Conservation (phyloP, 805 yeast species). For the Candida sonorensis region DNA sequence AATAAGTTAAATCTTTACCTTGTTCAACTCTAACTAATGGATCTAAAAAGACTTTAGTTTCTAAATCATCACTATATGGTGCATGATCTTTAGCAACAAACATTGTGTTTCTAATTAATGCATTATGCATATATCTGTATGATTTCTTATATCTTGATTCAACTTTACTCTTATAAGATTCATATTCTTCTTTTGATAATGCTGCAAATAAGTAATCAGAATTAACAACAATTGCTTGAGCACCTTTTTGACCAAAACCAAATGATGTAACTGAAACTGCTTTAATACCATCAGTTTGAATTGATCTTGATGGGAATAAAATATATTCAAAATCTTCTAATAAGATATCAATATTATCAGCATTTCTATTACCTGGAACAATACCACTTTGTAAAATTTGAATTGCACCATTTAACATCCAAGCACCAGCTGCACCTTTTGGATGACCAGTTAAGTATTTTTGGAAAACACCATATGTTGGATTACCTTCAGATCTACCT, state of each 20-base stretch:
- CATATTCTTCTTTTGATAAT: slow-evolving; percentile 65
- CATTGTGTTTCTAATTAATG: slow-evolving; percentile 83
- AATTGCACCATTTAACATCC: slow-evolving; percentile 99
- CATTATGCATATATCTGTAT: slow-evolving; percentile 92
- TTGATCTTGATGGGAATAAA: slow-evolving; percentile 87
- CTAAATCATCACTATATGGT: slow-evolving; percentile 86
- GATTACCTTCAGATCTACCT: slow-evolving; percentile 97
- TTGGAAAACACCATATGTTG: slow-evolving; percentile 97
- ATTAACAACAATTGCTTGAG: slow-evolving; percentile 85
- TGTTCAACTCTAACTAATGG: slow-evolving; percentile 76
- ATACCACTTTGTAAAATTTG: slow-evolving; percentile 89
- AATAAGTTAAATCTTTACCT: slow-evolving; percentile 31
- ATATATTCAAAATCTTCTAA: slow-evolving; percentile 83
- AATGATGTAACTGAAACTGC: slow-evolving; percentile 96
- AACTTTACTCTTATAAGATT: slow-evolving; percentile 65
- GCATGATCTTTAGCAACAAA: slow-evolving; percentile 90
- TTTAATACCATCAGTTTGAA: slow-evolving; percentile 94
- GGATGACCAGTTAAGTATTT: slow-evolving; percentile 99
- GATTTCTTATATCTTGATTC: slow-evolving; percentile 78
- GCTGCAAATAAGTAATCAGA: slow-evolving; percentile 90
- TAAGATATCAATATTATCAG: slow-evolving; percentile 85
- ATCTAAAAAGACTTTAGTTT: slow-evolving; percentile 86
- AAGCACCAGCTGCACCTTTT: slow-evolving; percentile 99
- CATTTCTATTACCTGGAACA: slow-evolving; percentile 98
- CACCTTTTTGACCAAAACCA: slow-evolving; percentile 99